Percentiles rank a stretch among this genome's conserved stretches.
These are phyloP conservation scores for Metahyphopichia silvanorum DNA, from an alignment of 805 yeast species.

Conservation along the genomic window DNA sequence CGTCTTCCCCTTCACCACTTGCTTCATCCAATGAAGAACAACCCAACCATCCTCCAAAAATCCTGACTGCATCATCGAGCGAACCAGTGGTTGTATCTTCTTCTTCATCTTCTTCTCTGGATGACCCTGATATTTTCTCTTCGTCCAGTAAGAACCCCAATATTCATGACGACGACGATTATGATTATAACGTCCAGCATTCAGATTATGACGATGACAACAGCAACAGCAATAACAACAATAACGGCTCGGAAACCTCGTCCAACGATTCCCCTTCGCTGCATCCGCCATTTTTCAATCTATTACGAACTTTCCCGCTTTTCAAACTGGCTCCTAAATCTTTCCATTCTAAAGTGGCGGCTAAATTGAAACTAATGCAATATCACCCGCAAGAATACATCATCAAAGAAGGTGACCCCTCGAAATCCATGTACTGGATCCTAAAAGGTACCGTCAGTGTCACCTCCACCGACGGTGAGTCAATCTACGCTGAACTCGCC, in stretches of 20 bases:
- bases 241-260: slow-evolving; percentile 6
- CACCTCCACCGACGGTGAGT: slow-evolving; percentile 74
- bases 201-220: slow-evolving; percentile 8
- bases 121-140: slow-evolving; percentile 1
- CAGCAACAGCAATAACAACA: no score
- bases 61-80: slow-evolving; percentile 1
- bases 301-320: slow-evolving; percentile 56
- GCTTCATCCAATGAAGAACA: no score
- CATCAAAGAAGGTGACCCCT: slow-evolving; percentile 68
- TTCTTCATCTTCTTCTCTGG: no score
- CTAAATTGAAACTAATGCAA: slow-evolving; percentile 55
- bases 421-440: slow-evolving; percentile 78
- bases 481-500: slow-evolving; percentile 64
- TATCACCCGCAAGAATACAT: slow-evolving; percentile 68
- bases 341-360: slow-evolving; percentile 58
- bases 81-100: neutral
- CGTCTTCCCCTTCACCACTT: no score
- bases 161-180: slow-evolving; percentile 6
- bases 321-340: slow-evolving; percentile 65
- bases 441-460: slow-evolving; percentile 74
- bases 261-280: slow-evolving; percentile 15
- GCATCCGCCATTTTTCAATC: slow-evolving; percentile 55
- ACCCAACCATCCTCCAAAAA: neutral
- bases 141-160: slow-evolving; percentile 2
- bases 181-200: slow-evolving; percentile 9